A percentile compares a stretch with the other conserved stretches of the same genome.
Conservation (phyloP, 2,329 filamentous ascomycete species). For the Ceratocystis colombiana region DNA sequence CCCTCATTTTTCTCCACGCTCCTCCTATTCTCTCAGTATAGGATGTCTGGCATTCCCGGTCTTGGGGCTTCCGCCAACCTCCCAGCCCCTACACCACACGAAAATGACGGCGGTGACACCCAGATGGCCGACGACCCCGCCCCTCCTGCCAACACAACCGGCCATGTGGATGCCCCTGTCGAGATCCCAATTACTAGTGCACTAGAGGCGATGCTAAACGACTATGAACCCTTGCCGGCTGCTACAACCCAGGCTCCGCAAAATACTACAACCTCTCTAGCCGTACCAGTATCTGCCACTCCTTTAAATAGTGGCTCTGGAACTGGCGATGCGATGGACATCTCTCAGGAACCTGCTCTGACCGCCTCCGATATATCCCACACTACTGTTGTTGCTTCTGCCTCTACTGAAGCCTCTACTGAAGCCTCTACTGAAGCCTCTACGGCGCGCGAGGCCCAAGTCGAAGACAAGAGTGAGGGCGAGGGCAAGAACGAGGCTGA, state of each 20-base stretch:
- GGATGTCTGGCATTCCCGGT: conserved; percentile 19
- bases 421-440: not conserved
- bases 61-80: conserved; percentile 13
- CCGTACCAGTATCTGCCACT: not conserved
- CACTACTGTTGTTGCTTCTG: not conserved
- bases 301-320: not conserved
- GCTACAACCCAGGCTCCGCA: conserved; percentile 6
- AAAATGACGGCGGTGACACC: conserved; percentile 2
- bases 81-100: not conserved
- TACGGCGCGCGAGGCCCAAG: not conserved
- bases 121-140: conserved; percentile 20
- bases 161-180: conserved; percentile 13
- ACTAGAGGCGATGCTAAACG: conserved; percentile 23
- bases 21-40: not conserved
- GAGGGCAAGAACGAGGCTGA: not conserved
- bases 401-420: not conserved
- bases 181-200: conserved; percentile 21
- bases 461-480: not conserved
- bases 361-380: not conserved
- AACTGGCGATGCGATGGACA: not conserved
- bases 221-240: conserved; percentile 21
- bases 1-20: not conserved
- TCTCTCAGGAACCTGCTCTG: not conserved
- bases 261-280: not conserved
- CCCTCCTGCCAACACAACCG: not conserved